Conservation (phyloP, 2,329 filamentous ascomycete genomes). For the Sporothrix schenckii region DNA sequence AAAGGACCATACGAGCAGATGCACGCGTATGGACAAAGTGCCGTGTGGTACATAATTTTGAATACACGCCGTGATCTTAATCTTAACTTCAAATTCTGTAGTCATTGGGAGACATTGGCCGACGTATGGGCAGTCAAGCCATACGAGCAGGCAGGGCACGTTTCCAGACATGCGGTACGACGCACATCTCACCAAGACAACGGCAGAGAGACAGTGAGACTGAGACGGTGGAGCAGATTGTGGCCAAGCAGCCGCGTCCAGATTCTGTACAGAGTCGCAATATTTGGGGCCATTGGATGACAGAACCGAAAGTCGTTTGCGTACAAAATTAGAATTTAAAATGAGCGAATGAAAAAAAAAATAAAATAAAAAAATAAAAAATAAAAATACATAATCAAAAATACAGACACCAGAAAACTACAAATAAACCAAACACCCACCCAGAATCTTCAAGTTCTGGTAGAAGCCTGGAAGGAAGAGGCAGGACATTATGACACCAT, state of each 20-base stretch:
- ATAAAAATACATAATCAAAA: too few relatives aligned
- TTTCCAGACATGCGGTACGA: not conserved
- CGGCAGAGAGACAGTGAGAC: not conserved
- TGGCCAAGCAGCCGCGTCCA: too few relatives aligned
- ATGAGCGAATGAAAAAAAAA: not conserved
- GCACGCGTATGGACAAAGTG: conserved; percentile 4
- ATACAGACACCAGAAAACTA: too few relatives aligned
- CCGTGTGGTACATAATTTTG: not conserved
- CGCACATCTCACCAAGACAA: not conserved
- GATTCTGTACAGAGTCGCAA: too few relatives aligned
- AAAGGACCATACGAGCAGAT: conserved; percentile 25
- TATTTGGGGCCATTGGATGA: too few relatives aligned
- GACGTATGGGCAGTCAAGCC: conserved; percentile 2
- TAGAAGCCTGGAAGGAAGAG: not conserved
- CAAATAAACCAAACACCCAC: not conserved
- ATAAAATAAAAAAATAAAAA: not conserved
- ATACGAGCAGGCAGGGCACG: conserved; percentile 8
- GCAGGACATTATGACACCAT: not conserved
- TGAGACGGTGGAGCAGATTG: not conserved
- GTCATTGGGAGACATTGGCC: not conserved
- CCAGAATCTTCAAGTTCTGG: not conserved
- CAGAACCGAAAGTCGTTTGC: too few relatives aligned
- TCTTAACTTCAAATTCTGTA: too few relatives aligned
- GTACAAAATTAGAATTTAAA: not conserved
- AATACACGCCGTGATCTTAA: not conserved